Conservation (phyloP, 306 rosid species). For the Medicago ruthenica region DNA sequence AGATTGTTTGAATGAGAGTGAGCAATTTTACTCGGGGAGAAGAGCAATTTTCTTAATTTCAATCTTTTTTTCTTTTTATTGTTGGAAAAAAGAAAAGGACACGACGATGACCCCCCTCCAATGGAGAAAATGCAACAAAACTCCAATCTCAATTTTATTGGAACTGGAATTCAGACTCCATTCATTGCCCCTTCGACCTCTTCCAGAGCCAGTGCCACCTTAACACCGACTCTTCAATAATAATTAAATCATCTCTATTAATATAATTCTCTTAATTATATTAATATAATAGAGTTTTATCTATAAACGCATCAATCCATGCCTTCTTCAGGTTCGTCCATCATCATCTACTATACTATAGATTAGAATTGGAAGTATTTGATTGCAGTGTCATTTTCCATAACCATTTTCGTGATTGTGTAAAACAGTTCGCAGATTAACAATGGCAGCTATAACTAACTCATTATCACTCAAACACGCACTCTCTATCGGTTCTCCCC, state of each 20-base stretch:
- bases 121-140: conserved; percentile 28
- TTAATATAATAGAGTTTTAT: not conserved
- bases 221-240: conserved; percentile 6
- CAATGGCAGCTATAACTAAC: conserved; percentile 66
- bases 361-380: not conserved
- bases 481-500: conserved; percentile 55
- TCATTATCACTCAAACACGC: conserved; percentile 60
- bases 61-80: not conserved
- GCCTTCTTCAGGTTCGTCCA: conserved; percentile 48
- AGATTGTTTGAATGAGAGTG: no score
- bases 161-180: not conserved
- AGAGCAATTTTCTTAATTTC: not conserved
- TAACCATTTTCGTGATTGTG: conserved; percentile 33
- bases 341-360: conserved; percentile 7
- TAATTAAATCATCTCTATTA: conserved; percentile 5
- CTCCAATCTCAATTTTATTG: conserved; percentile 32
- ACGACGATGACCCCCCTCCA: conserved; percentile 21
- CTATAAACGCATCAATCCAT: conserved; percentile 43
- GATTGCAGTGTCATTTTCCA: conserved; percentile 44
- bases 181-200: conserved; percentile 53
- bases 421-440: conserved; percentile 54
- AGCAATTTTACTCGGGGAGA: no score
- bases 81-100: not conserved
- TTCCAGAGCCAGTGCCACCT: conserved; percentile 47
- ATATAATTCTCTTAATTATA: not conserved